Conservation (phyloP, 2,329 filamentous ascomycete genomes). For the Pyricularia sp. region DNA sequence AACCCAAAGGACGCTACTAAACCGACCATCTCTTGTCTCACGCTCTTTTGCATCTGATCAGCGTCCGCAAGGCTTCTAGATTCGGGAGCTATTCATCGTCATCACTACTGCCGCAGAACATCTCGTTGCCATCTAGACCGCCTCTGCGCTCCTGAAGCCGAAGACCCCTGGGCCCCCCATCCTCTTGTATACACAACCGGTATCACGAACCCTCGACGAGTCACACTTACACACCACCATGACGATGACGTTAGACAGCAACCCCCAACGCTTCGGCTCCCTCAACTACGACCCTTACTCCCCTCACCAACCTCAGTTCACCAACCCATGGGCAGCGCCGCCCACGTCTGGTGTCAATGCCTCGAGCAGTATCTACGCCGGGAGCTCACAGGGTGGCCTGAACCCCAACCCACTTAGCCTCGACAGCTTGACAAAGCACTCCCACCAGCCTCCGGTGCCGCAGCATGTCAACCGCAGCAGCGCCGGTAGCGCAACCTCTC, state of each 20-base stretch:
- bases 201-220: slow-evolving; percentile 8
- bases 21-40: slow-evolving; percentile 32
- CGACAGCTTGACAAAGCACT: slow-evolving; percentile 47
- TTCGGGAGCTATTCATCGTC: slow-evolving; percentile 10
- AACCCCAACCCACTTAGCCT: slow-evolving; percentile 49
- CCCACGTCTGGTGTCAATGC: slow-evolving; percentile 37
- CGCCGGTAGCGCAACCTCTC: slow-evolving; percentile 47
- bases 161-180: background rate
- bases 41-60: slow-evolving; percentile 44
- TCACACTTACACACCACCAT: slow-evolving; percentile 46
- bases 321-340: slow-evolving; percentile 74
- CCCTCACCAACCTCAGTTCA: slow-evolving; percentile 64
- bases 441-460: slow-evolving; percentile 27
- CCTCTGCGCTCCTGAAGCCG: slow-evolving; percentile 1
- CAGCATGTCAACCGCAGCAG: slow-evolving; percentile 32
- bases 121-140: slow-evolving; percentile 9
- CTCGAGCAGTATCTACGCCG: slow-evolving; percentile 54
- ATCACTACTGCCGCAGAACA: slow-evolving; percentile 6
- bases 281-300: slow-evolving; percentile 71
- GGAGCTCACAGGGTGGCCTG: slow-evolving; percentile 41
- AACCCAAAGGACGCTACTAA: slow-evolving; percentile 19
- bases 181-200: slow-evolving; percentile 8
- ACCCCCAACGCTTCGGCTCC: slow-evolving; percentile 71
- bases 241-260: slow-evolving; percentile 92
- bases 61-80: slow-evolving; percentile 22